Evolutionary conservation across 2,329 filamentous ascomycete genomes (phyloP), one percentile per base, ranked within the genome.

Genomic region (Ascochyta viciae-villosae): DNA sequence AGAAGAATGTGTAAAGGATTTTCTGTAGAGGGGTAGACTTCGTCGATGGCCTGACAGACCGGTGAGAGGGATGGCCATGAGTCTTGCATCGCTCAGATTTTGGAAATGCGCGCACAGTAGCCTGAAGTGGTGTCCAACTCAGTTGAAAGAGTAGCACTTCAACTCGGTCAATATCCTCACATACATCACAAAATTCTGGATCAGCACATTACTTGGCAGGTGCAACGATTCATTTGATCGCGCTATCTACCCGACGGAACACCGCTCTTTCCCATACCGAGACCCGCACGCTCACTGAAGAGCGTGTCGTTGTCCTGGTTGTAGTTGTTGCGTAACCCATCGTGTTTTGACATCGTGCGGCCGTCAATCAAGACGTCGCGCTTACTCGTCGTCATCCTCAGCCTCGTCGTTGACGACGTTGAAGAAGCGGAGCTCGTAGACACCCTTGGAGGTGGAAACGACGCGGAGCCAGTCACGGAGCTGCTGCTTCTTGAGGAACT

Each of bases 401-500:
- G 87, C 93, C 80, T 93, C 94, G 80, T 99, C 95, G 82, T 96
- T 95, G 77, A 97, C 94, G 78, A 99, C 93, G 87, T 99, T 99
- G 92, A 96, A 99, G 93, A 99, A 99, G 86, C 96, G 93, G 83
- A 99, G 90, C 87, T 97, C 93, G 86, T 99, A 99, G 69, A 97
- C 93, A 79, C 95, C 94, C 85, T 94, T 94, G 81, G 90, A 92
- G 80, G 94, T 98, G 73, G 92, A 96, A 77, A 99, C 95, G 74
- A 99, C 94, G 76, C 95, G 93, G 78, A 99, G 91, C 95, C 95
- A 99, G 87, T 99, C 95, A 85, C 95, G 92, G 80, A 99, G 91
- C 88, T 98, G 94, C 87, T 97, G 92, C 91, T 99, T 99, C 92
- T 99, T 99, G 83, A 99, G 90, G 90, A 96, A 99, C 88, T 99